Conservation (phyloP, 2,329 filamentous ascomycete species). For the Aaosphaeria arxii region DNA sequence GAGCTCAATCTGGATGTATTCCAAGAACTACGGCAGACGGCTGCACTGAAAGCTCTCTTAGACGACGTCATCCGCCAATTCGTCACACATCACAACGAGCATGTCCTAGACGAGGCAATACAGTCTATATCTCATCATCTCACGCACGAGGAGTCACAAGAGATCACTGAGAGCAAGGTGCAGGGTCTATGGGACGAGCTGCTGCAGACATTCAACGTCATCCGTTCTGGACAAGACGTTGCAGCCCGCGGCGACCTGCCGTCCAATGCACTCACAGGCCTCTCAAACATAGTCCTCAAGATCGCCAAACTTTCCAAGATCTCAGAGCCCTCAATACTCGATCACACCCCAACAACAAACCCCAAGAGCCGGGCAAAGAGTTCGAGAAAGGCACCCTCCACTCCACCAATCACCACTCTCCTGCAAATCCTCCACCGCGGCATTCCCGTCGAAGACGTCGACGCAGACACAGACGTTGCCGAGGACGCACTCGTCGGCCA, state of each 20-base stretch:
- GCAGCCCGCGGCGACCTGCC: constrained; percentile 67
- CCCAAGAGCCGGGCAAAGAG: constrained; percentile 21
- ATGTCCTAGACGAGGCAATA: constrained; percentile 80
- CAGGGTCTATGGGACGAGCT: constrained; percentile 83
- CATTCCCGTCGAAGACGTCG: constrained; percentile 60
- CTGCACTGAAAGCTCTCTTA: constrained; percentile 74
- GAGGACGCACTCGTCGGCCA: constrained; percentile 77
- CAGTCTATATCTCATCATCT: constrained; percentile 80
- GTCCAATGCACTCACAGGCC: constrained; percentile 61
- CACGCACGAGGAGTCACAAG: constrained; percentile 82
- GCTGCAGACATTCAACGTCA: constrained; percentile 67
- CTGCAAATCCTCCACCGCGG: constrained; percentile 72
- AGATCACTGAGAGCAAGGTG: constrained; percentile 77
- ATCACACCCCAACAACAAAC: constrained; percentile 51
- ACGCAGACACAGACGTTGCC: constrained; percentile 68
- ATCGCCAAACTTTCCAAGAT: constrained; percentile 78
- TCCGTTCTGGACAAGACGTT: constrained; percentile 69
- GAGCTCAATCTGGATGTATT: constrained; percentile 84
- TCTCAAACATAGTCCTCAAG: constrained; percentile 73
- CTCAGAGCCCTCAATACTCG: constrained; percentile 71
- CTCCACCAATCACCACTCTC: constrained; percentile 65
- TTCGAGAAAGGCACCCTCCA: constrained; percentile 19
- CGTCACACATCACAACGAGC: constrained; percentile 82
- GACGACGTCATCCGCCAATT: constrained; percentile 95
- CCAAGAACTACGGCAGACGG: constrained; percentile 82